Evolutionary conservation across 1,284 basidiomycete genomes (phyloP).

Genomic region (Caloboletus inedulis): DNA sequence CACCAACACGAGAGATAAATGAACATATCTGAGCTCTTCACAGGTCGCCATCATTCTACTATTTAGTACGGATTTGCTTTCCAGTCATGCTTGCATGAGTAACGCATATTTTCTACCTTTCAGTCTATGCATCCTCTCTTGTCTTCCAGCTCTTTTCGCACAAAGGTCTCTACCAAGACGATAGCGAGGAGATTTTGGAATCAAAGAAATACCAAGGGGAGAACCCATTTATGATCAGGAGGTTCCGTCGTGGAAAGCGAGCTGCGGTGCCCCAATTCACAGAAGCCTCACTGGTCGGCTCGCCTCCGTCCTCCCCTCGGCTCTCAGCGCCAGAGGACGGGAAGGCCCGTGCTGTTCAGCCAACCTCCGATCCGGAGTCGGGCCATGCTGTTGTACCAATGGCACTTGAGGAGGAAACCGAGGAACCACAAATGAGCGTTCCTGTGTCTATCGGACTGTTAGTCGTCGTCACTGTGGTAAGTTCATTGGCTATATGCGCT

Average conservation of each 20-base stretch:
- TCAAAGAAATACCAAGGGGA: slow-evolving; percentile 22
- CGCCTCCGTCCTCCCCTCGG: slow-evolving; percentile 10
- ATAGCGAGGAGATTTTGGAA: slow-evolving; percentile 32
- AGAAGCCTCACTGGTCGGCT: not conserved
- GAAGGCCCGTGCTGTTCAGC: not conserved
- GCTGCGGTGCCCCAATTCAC: not conserved
- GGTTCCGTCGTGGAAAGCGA: slow-evolving; percentile 14
- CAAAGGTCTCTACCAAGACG: slow-evolving; percentile 65
- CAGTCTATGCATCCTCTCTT: slow-evolving; percentile 72
- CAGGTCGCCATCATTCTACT: slow-evolving; percentile 78
- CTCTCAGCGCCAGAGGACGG: not conserved
- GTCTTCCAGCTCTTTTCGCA: slow-evolving; percentile 88
- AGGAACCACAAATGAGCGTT: slow-evolving; percentile 60
- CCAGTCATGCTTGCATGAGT: slow-evolving; percentile 1
- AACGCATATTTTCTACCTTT: not conserved
- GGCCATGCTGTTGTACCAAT: not conserved
- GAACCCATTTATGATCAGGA: slow-evolving; percentile 31
- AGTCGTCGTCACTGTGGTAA: slow-evolving; percentile 60
- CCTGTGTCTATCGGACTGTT: slow-evolving; percentile 53
- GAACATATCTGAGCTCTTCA: slow-evolving; percentile 8
- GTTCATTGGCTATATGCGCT: slow-evolving; percentile 19
- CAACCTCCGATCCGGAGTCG: slow-evolving; percentile 12
- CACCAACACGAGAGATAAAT: not conserved
- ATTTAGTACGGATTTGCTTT: slow-evolving; percentile 51
- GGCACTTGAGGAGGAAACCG: slow-evolving; percentile 39